These are phyloP conservation scores for Calocybe gangraenosa DNA, from an alignment of 768 basidiomycete species.

Conservation along the genomic window DNA sequence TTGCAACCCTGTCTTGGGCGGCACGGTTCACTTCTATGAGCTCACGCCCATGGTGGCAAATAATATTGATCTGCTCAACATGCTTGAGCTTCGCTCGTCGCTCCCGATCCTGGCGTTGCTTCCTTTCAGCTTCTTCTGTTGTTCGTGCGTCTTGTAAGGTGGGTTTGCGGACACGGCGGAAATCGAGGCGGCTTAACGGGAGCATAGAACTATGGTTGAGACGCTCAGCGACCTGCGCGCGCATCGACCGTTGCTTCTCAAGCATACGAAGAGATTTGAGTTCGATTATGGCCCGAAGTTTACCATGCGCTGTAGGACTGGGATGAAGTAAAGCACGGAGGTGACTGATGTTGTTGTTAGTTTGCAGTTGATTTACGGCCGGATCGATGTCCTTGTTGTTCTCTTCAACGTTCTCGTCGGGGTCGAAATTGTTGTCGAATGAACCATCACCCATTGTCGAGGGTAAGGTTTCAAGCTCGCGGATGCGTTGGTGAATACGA, in stretches of 20 bases:
- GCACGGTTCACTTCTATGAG: constrained; percentile 62
- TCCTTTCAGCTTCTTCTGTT: constrained; percentile 86
- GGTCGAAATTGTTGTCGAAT: constrained; percentile 45
- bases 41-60: constrained; percentile 79
- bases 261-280: constrained; percentile 85
- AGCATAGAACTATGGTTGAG: constrained; percentile 85
- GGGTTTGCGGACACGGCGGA: constrained; percentile 83
- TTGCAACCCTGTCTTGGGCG: constrained; percentile 61
- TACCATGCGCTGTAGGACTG: constrained; percentile 66
- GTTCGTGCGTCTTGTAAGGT: constrained; percentile 83
- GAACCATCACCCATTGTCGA: constrained; percentile 77
- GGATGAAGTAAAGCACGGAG: constrained; percentile 45
- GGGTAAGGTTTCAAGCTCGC: constrained; percentile 77
- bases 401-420: constrained; percentile 35
- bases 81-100: constrained; percentile 95
- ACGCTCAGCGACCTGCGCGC: constrained; percentile 81
- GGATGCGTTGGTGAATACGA: constrained; percentile 82
- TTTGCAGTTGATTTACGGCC: constrained; percentile 22
- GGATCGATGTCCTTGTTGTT: constrained; percentile 40
- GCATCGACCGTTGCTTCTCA: constrained; percentile 86
- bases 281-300: constrained; percentile 88
- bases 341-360: constrained; percentile 18
- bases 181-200: constrained; percentile 88
- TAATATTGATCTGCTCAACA: constrained; percentile 85
- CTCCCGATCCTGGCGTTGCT: constrained; percentile 90